Evolutionary conservation across 495 filamentous ascomycete genomes (phyloP), one percentile per base, ranked within the genome.

Genomic region (Thermochaetoides thermophila): DNA sequence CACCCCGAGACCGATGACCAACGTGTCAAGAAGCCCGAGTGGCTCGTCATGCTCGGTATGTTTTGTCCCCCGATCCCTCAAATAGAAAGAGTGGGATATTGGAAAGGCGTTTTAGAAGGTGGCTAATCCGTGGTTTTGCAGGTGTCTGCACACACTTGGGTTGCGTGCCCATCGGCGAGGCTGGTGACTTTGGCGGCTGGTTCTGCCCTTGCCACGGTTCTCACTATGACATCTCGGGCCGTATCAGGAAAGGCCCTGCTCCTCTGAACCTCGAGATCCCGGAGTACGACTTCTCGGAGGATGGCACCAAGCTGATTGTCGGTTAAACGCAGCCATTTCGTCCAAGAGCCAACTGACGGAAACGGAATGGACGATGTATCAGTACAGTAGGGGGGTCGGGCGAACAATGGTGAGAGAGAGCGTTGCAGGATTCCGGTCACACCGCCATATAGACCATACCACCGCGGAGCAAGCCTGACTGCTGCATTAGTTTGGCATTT

Each of bases 141-240:
- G 82, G 84, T 59, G 85, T 99, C 59, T 99, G 89, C 77, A 99
- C 89, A 49, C 89, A 99, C 61, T 67, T 99, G 49, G 89, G 89
- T 59, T 99, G 89, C 68, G 89, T 99, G 34, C 89, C 89, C 43
- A 96, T 99, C 59, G 89, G 89, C 56, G 89, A 99, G 69, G 80
- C 89, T 40, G 89, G 89, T 56, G 91, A 99, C 59, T 99, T 66
- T 57, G 89, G 89, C 50, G 89, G 89, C 51, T 99, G 89, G 89
- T 99, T 99, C 77, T 99, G 89, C 69, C 89, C 89, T 40, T 99
- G 89, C 77, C 89, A 99, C 72, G 89, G 89, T 56, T 94, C 85
- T 36, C 89, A 99, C 69, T 99, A 99, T 73, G 89, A 99, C 62
- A 94, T 99, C 62, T 93, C 84, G 40, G 89, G 89, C 54, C 83